Evolutionary conservation across 1,139 yeast genomes (phyloP).

Genomic region (Spencermartinsiella ligniputridi): DNA sequence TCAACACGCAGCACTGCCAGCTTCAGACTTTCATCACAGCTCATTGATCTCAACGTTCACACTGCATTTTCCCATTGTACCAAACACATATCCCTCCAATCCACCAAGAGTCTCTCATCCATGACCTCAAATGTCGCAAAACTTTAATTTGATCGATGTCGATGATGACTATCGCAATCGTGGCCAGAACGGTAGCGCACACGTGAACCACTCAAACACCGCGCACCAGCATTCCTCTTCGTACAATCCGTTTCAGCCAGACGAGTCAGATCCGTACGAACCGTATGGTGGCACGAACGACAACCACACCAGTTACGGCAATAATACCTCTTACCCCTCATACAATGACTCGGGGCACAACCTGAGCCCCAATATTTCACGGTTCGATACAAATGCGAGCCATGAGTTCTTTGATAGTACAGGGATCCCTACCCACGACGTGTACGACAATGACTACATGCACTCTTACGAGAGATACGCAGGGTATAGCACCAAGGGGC

Average conservation of each 20-base stretch:
- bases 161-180: neutral
- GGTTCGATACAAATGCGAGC: neutral
- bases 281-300: neutral
- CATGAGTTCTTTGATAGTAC: slow-evolving; percentile 2
- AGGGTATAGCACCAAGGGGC: slow-evolving; percentile 1
- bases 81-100: neutral
- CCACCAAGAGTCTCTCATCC: too few species aligned
- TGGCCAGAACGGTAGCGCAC: neutral
- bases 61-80: too few species aligned
- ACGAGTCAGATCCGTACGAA: neutral
- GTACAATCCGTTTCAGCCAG: neutral
- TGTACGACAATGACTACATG: slow-evolving; percentile 4
- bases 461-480: slow-evolving; percentile 1
- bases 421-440: slow-evolving; percentile 3
- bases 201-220: too few species aligned
- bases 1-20: neutral
- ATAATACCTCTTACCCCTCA: neutral
- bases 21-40: neutral
- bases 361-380: neutral
- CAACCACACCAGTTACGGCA: neutral
- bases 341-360: neutral
- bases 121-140: neutral
- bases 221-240: too few species aligned
- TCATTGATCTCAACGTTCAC: neutral
- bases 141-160: slow-evolving; percentile 1